These are phyloP conservation scores for Bipolaris gigantea DNA, from an alignment of 2,329 filamentous ascomycete genomes.

Conservation along the genomic window DNA sequence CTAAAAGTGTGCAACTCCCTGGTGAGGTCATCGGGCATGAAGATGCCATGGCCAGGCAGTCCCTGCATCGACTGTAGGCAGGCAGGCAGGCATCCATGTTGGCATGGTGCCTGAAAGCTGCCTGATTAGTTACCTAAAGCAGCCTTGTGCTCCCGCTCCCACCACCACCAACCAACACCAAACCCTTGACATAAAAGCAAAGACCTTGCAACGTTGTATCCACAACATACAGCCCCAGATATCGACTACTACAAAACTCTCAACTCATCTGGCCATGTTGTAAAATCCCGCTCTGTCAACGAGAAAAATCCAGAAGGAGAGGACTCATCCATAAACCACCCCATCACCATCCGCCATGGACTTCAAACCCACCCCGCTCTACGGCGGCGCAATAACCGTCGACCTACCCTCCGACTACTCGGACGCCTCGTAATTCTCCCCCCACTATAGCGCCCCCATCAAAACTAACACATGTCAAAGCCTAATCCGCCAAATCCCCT, in stretches of 20 bases:
- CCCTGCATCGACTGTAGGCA: neutral
- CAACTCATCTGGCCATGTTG: too few relatives aligned
- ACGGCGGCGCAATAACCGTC: constrained; percentile 70
- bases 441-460: too few relatives aligned
- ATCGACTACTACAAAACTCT: too few relatives aligned
- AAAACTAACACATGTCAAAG: constrained; percentile 47
- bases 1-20: neutral
- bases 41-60: neutral
- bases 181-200: constrained; percentile 28
- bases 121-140: constrained; percentile 40
- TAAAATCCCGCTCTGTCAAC: too few relatives aligned
- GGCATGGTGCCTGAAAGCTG: constrained; percentile 19
- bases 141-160: constrained; percentile 19
- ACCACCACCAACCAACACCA: constrained; percentile 23
- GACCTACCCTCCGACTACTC: constrained; percentile 69
- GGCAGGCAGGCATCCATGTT: constrained; percentile 6
- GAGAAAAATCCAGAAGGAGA: neutral
- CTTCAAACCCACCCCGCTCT: constrained; percentile 65
- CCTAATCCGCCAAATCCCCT: constrained; percentile 73
- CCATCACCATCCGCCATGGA: constrained; percentile 36
- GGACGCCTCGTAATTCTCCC: constrained; percentile 67
- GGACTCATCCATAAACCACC: neutral
- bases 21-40: neutral
- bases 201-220: neutral
- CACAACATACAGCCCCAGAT: neutral